A percentile compares a stretch with the other conserved stretches of the same genome.
Evolutionary conservation across 169 alveolate genomes (phyloP).

Genomic region (Eimeria acervulina): DNA sequence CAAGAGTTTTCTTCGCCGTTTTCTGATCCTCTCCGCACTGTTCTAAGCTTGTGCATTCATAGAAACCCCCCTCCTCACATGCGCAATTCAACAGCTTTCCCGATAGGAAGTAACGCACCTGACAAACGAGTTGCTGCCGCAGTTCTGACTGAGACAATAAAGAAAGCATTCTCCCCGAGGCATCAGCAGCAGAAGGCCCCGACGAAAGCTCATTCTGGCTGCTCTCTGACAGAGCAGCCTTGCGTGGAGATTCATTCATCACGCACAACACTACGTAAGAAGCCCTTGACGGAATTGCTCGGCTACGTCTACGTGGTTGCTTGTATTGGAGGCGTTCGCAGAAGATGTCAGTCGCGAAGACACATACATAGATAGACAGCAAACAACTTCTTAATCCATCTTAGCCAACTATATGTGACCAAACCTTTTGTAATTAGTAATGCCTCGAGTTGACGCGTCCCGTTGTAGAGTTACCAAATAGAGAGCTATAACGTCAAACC

Average conservation of each 20-base stretch:
- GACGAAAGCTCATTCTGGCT: background rate
- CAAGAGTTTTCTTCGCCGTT: background rate
- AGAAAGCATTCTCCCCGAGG: constrained; percentile 11
- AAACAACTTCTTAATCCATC: background rate
- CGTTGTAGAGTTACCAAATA: background rate
- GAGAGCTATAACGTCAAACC: background rate
- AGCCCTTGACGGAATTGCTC: background rate
- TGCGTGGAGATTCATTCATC: constrained; percentile 33
- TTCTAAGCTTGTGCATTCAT: background rate
- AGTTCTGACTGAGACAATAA: constrained; percentile 62
- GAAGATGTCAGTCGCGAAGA: background rate
- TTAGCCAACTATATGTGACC: background rate
- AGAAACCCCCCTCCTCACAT: background rate
- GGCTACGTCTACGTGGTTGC: background rate
- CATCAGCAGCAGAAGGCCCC: constrained; percentile 4
- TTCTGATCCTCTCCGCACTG: background rate
- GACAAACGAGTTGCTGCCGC: constrained; percentile 67
- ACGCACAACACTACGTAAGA: background rate
- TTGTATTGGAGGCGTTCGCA: background rate
- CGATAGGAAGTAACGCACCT: constrained; percentile 72
- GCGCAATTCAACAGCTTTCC: constrained; percentile 37
- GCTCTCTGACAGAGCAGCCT: constrained; percentile 20
- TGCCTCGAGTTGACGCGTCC: background rate
- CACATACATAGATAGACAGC: background rate
- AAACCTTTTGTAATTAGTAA: no score